These are phyloP conservation scores for Aureobasidium lini DNA, from an alignment of 2,329 filamentous ascomycete genomes.

Conservation along the genomic window DNA sequence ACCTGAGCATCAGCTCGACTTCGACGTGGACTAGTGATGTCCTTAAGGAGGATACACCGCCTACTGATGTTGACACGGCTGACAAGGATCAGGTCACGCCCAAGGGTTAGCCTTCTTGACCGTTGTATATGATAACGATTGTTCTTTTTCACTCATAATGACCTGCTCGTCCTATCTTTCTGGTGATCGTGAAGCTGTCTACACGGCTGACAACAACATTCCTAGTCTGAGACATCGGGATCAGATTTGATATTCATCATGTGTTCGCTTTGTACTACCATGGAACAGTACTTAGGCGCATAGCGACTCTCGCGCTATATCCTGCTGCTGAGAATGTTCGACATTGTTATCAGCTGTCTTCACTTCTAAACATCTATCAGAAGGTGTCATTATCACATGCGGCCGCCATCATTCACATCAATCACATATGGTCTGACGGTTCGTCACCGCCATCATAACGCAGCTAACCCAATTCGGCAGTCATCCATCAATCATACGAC, in stretches of 20 bases:
- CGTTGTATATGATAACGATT: slow-evolving; percentile 3
- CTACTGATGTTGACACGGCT: slow-evolving; percentile 15
- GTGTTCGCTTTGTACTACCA: background rate
- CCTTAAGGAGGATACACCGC: slow-evolving; percentile 16
- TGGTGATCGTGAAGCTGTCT: background rate
- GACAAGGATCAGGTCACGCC: slow-evolving; percentile 3
- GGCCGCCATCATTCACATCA: background rate
- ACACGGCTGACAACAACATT: background rate
- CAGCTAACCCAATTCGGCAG: background rate
- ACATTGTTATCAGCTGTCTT: background rate
- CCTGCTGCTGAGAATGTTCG: background rate
- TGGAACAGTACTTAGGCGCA: background rate
- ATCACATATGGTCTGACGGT: background rate
- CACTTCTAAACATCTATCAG: too few species aligned
- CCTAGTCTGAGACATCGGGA: background rate
- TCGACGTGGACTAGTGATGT: slow-evolving; percentile 15
- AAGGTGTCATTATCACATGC: background rate
- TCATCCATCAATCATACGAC: background rate
- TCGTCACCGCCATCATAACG: background rate
- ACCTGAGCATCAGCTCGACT: slow-evolving; percentile 14
- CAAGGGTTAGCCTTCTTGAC: background rate
- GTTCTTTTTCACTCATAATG: background rate
- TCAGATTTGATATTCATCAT: background rate
- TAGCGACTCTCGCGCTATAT: background rate
- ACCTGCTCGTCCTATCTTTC: background rate